Conservation (phyloP, 1,284 basidiomycete species). For the Phylloporus gajari region DNA sequence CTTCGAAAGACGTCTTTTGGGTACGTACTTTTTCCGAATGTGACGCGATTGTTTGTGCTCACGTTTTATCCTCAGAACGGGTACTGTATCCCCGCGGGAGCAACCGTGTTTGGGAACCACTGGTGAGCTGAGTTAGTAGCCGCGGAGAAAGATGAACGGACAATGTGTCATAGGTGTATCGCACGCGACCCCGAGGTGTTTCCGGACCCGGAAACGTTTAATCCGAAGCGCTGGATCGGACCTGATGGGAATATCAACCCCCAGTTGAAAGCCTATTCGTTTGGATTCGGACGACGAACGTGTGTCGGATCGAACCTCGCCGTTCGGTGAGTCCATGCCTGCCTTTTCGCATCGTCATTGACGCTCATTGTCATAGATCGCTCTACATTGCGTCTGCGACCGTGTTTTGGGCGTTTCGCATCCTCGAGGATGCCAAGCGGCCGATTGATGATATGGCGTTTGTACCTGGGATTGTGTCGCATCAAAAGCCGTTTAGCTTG, state of each 20-base stretch:
- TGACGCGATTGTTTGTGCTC: neutral
- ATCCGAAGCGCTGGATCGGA: slow-evolving; percentile 68
- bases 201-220: slow-evolving; percentile 67
- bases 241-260: slow-evolving; percentile 57
- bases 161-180: slow-evolving; percentile 52
- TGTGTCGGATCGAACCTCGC: slow-evolving; percentile 72
- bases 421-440: slow-evolving; percentile 55
- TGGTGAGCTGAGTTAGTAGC: slow-evolving; percentile 51
- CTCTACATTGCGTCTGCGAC: slow-evolving; percentile 68
- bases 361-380: too few species aligned
- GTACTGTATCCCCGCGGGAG: slow-evolving; percentile 68
- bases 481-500: slow-evolving; percentile 65
- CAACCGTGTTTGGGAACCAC: slow-evolving; percentile 66
- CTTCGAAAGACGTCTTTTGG: slow-evolving; percentile 36
- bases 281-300: slow-evolving; percentile 70
- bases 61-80: slow-evolving; percentile 44
- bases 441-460: slow-evolving; percentile 69
- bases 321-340: slow-evolving; percentile 30
- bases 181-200: slow-evolving; percentile 66
- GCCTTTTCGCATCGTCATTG: too few species aligned
- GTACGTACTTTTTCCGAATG: slow-evolving; percentile 11
- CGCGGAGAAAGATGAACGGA: too few species aligned
- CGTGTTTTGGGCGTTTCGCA: slow-evolving; percentile 68
- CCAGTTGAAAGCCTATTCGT: slow-evolving; percentile 64
- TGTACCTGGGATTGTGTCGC: slow-evolving; percentile 65